Evolutionary conservation across 2,329 filamentous ascomycete genomes (phyloP).

Genomic region (Paecilomyces dactylethromorphus): DNA sequence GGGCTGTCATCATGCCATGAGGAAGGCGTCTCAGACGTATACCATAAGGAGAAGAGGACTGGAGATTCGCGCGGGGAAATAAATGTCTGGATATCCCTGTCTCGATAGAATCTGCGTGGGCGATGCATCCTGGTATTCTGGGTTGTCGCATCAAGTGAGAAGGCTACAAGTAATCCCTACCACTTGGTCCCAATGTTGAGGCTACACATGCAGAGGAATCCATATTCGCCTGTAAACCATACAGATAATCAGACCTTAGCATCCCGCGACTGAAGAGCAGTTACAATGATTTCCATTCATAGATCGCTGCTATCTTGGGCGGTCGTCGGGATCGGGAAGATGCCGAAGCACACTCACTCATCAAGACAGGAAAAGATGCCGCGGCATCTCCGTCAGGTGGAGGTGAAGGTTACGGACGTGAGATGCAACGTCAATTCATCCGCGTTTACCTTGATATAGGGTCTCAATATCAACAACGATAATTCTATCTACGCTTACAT

Average conservation of each 20-base stretch:
- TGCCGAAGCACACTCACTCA: not conserved
- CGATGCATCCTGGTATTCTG: too few species aligned
- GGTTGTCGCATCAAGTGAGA: too few species aligned
- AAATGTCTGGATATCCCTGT: not conserved
- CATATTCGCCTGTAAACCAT: too few species aligned
- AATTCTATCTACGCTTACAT: not conserved
- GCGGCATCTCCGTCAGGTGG: not conserved
- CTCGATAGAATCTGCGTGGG: not conserved
- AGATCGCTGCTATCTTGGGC: not conserved
- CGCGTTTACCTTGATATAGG: not conserved
- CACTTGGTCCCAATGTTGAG: too few species aligned
- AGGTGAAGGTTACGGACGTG: not conserved
- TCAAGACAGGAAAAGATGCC: not conserved
- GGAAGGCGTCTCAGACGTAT: not conserved
- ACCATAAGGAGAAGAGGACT: not conserved
- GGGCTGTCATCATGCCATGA: not conserved
- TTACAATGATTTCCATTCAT: too few species aligned
- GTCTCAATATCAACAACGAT: not conserved
- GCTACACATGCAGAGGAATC: too few species aligned
- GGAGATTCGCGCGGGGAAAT: too few species aligned
- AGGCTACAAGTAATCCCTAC: too few species aligned
- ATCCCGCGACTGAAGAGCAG: too few species aligned
- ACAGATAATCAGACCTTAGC: too few species aligned
- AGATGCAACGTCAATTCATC: not conserved
- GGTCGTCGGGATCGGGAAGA: not conserved